Base-by-base conservation (phyloP, 2,329 filamentous ascomycete species). In the Penicillium concentricum region DNA sequence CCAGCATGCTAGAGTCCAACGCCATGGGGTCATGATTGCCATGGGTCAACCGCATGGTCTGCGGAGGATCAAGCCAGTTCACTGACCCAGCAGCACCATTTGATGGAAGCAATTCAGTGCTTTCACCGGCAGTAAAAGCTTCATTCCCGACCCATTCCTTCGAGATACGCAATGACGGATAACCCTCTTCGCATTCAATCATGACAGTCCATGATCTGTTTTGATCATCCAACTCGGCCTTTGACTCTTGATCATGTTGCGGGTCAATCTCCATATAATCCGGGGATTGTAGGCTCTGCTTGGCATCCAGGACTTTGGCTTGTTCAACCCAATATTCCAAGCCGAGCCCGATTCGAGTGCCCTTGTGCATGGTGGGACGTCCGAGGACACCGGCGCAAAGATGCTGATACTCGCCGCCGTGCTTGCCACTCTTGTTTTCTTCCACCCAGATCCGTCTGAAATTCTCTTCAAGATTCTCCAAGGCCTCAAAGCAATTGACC, bases 401-500 rank as follows among this genome's bases (percentile, higher is more conserved):
- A 58, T 76, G 75, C 28, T 76, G 72, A 58, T 73, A 71, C 30
- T 65, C 62, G 44, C 71, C 64, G 2, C 63, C 59, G 35, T 67
- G 69, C 24, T 69, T 71, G 45, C 62, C 61, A 10, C 62, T 67
- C 38, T 72, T 72, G 46, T 63, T 68, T 60, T 79, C 77, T 44
- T 74, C 75, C 9, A 71, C 67, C 77, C 76, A 79, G 38, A 79
- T 66, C 35, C 73, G 72, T 61, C 70, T 73, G 44, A 79, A 66
- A 35, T 74, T 75, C 53, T 75, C 68, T 53, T 76, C 74, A 5
- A 79, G 67, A 16, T 73, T 74, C 51, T 76, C 76, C n/a, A 78
- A 64, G 12, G 77, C 76, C 62, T 78, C 74, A 46, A 79, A 79
- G 43, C 77, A 79, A 45, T 79, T 79, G 12, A 77, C 72, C 41